phyloP scores from a whole-genome alignment of 1,284 basidiomycete species.

The Ganoderma sinense region DNA sequence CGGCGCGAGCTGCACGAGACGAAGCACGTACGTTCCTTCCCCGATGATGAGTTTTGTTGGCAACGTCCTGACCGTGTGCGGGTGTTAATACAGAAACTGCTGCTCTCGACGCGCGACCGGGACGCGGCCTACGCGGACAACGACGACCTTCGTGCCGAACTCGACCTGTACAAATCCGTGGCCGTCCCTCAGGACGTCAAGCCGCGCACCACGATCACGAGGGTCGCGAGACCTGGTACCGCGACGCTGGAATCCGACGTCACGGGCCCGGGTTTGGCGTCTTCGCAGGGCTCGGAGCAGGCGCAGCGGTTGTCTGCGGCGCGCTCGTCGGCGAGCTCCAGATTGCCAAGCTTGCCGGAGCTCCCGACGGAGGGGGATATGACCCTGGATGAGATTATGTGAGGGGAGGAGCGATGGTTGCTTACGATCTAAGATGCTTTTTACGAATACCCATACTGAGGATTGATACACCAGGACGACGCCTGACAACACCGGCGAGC shows the following conservation, averaged over 20 bases:
- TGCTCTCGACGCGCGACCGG: slow-evolving; percentile 58
- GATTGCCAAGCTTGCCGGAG: slow-evolving; percentile 23
- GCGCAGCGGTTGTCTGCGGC: slow-evolving; percentile 6
- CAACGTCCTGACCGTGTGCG: not conserved
- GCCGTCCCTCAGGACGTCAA: slow-evolving; percentile 62
- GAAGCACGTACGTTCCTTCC: slow-evolving; percentile 62
- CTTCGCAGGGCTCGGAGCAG: slow-evolving; percentile 9
- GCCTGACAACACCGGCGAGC: too few relatives aligned
- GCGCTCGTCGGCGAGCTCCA: slow-evolving; percentile 9
- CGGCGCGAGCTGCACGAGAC: slow-evolving; percentile 72
- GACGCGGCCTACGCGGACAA: slow-evolving; percentile 57
- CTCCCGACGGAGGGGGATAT: slow-evolving; percentile 48
- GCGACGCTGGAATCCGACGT: slow-evolving; percentile 54
- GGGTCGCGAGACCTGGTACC: slow-evolving; percentile 64
- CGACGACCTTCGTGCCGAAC: slow-evolving; percentile 64
- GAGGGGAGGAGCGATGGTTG: not conserved
- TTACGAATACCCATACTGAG: too few relatives aligned
- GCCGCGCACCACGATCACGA: slow-evolving; percentile 68
- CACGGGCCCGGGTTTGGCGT: slow-evolving; percentile 13
- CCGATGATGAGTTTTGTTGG: not conserved
- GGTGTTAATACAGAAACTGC: slow-evolving; percentile 55
- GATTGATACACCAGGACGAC: too few relatives aligned
- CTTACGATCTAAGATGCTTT: slow-evolving; percentile 2
- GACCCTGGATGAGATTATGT: slow-evolving; percentile 66
- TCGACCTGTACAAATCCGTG: slow-evolving; percentile 76